Evolutionary conservation across 306 rosid species (phyloP).

Genomic region (Malus sieversii): DNA sequence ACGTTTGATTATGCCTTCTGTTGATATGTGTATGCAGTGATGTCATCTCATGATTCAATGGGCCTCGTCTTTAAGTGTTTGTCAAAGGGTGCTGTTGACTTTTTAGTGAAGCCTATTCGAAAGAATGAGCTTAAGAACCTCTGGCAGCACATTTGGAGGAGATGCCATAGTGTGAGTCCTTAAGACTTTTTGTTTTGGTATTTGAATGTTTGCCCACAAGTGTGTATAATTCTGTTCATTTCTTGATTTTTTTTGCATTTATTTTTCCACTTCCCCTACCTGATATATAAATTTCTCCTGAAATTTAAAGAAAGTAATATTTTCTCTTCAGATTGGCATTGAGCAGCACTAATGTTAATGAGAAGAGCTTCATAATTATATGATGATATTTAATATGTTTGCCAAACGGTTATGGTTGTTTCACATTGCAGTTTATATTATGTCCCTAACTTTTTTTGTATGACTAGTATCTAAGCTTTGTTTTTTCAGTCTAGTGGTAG

Average conservation of each 20-base stretch:
- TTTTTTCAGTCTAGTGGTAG: constrained; percentile 81
- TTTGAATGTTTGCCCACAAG: neutral
- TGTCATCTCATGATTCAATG: constrained; percentile 95
- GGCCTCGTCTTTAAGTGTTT: constrained; percentile 94
- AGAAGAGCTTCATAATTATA: neutral
- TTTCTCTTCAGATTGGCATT: neutral
- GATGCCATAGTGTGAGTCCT: constrained; percentile 90
- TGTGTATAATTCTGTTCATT: neutral
- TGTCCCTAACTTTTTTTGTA: neutral
- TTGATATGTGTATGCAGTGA: constrained; percentile 76
- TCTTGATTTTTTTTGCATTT: neutral
- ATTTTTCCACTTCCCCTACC: neutral
- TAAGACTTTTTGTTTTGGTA: constrained; percentile 7
- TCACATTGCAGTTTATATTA: neutral
- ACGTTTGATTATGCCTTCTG: constrained; percentile 33
- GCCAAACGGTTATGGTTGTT: neutral
- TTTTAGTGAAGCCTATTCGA: constrained; percentile 89
- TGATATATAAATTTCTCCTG: neutral
- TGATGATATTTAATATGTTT: neutral
- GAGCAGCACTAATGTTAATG: neutral
- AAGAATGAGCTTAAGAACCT: constrained; percentile 97
- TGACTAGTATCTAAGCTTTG: neutral
- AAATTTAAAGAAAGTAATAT: too few relatives aligned
- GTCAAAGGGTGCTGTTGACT: constrained; percentile 96
- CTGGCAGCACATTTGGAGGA: constrained; percentile 99